Base-by-base conservation (phyloP, 1,284 basidiomycete species). In the Pseudozyma sp. region DNA sequence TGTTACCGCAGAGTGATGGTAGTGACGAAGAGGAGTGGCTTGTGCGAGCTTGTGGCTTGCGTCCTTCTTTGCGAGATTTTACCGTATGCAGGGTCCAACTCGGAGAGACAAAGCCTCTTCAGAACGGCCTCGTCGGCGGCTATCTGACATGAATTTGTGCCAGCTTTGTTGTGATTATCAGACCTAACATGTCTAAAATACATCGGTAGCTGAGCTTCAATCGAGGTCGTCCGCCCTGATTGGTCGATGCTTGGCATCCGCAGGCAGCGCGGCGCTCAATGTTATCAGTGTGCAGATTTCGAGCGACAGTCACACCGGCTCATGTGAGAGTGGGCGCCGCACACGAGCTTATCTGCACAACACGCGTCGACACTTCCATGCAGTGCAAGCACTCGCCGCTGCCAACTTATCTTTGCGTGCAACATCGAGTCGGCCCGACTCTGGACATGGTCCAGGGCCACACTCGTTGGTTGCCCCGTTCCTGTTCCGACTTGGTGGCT, bases 51-150 rank as follows among this genome's bases (percentile, higher is more conserved):
- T 16, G 11, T 42, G 39, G 35, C 35, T 8, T 37, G 35, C 35
- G 4, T 37, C 9, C 35, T 0, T 8, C 31, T 24, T 39, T 4
- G n/a, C 9, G 31, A 33, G 16, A 14, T 5, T 11, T 14, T 14
- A n/a, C 11, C 7, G 16, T n/a, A 59, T 59, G 48, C 56, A 59
- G 56, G 56, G 56, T 59, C 56, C 56, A 19, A n/a, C 43, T 45
- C 6, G 2, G 8, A 11, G 19, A 24, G 9, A 45, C 24, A 7
- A 29, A 8, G 9, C 24, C 13, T 7, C 8, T 3, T 19, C 17
- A 45, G 40, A 42, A 42, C 13, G 13, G 40, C 13, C 14, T 7
- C 11, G 7, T 42, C 14, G 10, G n/a, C 16, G 10, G 16, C 16
- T n/a, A 42, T 42, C n/a, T 5, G 14, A 16, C 11, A 7, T 7